Evolutionary conservation across 345 rosid species (phyloP).

Genomic region (Gossypium australe): DNA sequence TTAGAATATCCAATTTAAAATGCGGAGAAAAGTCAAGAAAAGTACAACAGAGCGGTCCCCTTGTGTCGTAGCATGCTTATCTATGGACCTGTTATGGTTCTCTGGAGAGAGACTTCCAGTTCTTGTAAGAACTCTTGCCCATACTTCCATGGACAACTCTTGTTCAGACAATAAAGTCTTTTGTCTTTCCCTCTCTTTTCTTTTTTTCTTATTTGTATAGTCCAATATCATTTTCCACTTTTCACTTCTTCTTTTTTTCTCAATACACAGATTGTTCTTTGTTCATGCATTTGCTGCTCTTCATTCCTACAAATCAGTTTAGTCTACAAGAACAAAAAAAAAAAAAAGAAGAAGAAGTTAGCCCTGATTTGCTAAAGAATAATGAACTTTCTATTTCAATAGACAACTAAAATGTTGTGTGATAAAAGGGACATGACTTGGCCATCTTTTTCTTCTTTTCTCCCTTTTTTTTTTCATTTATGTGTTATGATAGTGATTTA

Average conservation of each 20-base stretch:
- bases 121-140: conserved; percentile 15
- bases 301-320: not conserved
- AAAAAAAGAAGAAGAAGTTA: not conserved
- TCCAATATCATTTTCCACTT: not conserved
- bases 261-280: not conserved
- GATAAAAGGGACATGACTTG: no score
- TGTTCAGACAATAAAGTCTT: conserved; percentile 6
- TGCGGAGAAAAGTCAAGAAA: conserved; percentile 15
- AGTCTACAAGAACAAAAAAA: not conserved
- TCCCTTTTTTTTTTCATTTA: not conserved
- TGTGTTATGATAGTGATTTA: conserved; percentile 2
- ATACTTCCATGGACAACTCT: conserved; percentile 8
- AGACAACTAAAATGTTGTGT: not conserved
- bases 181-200: conserved; percentile 1
- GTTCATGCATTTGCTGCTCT: not conserved
- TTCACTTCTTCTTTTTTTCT: not conserved
- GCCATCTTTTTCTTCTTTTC: not conserved
- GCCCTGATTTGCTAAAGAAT: not conserved
- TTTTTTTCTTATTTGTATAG: not conserved
- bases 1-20: conserved; percentile 24
- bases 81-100: conserved; percentile 10
- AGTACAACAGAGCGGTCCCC: conserved; percentile 28
- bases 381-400: not conserved
- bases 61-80: conserved; percentile 16
- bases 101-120: not conserved